These are phyloP conservation scores for Cordia subcordata DNA, from an alignment of 257 asterid genomes.

Conservation along the genomic window DNA sequence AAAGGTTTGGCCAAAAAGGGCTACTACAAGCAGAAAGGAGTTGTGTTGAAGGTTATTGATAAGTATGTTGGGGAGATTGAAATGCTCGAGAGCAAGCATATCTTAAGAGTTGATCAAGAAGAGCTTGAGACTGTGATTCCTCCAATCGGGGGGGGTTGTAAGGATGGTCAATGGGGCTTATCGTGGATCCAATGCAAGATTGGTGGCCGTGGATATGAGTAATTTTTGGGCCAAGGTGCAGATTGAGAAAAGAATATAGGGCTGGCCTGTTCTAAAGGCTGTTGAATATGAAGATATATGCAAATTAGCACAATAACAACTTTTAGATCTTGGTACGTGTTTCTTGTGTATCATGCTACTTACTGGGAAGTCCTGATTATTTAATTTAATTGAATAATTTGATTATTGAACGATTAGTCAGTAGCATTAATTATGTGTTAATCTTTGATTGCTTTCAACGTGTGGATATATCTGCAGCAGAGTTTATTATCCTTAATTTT, in stretches of 20 bases:
- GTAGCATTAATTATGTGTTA: no score
- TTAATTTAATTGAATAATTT: no score
- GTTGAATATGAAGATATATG: conserved; percentile 89
- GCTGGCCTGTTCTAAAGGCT: conserved; percentile 76
- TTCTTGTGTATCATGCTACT: no score
- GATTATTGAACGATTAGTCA: no score
- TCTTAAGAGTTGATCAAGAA: conserved; percentile 82
- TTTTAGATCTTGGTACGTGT: neutral
- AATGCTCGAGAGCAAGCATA: conserved; percentile 88
- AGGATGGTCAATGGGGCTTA: conserved; percentile 88
- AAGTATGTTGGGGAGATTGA: conserved; percentile 85
- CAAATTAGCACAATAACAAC: conserved; percentile 47
- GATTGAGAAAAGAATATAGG: conserved; percentile 88
- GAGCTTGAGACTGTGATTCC: conserved; percentile 97
- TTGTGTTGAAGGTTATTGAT: conserved; percentile 69
- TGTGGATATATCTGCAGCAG: neutral
- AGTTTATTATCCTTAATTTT: neutral
- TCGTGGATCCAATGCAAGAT: conserved; percentile 70
- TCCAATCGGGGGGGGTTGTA: conserved; percentile 86
- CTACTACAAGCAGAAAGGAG: conserved; percentile 86
- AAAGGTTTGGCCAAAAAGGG: conserved; percentile 75
- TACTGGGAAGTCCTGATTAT: no score
- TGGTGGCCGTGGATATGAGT: conserved; percentile 55
- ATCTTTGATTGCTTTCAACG: no score
- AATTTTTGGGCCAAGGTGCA: conserved; percentile 75